Conservation (phyloP, 2,329 filamentous ascomycete genomes). For the Alternaria postmessia region DNA sequence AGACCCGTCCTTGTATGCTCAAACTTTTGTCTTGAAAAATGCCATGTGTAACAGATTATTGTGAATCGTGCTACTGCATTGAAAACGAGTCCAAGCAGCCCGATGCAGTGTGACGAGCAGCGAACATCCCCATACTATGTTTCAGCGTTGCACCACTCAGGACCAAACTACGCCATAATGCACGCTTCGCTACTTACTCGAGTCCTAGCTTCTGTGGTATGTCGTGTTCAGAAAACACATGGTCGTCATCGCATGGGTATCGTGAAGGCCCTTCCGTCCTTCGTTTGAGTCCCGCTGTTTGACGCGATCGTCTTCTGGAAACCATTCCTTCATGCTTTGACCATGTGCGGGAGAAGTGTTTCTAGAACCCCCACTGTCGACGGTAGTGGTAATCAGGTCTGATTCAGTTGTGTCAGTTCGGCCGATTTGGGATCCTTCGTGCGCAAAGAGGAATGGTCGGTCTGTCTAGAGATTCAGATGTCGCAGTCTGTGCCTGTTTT, state of each 20-base stretch:
- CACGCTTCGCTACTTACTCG: conserved; percentile 25
- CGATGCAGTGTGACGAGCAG: conserved; percentile 17
- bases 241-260: conserved; percentile 19
- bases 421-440: conserved; percentile 11
- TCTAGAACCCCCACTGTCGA: conserved; percentile 28
- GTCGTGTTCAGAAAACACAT: conserved; percentile 29
- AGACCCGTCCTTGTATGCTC: conserved; percentile 3
- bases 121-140: conserved; percentile 33
- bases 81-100: conserved; percentile 32
- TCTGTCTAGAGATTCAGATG: conserved; percentile 13
- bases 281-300: conserved; percentile 22
- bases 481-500: conserved; percentile 23
- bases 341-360: conserved; percentile 17
- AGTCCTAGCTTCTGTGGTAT: conserved; percentile 24
- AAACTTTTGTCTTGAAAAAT: conserved; percentile 19
- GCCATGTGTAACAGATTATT: conserved; percentile 26
- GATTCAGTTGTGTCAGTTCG: conserved; percentile 8
- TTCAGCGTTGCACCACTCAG: conserved; percentile 38
- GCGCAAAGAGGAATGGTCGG: conserved; percentile 14
- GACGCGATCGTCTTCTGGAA: conserved; percentile 31
- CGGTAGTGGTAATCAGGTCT: conserved; percentile 9
- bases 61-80: conserved; percentile 37
- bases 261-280: conserved; percentile 9
- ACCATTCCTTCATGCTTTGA: conserved; percentile 20
- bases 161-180: conserved; percentile 28